These are phyloP conservation scores for Senna siamea DNA, from an alignment of 306 rosid species.

Conservation along the genomic window DNA sequence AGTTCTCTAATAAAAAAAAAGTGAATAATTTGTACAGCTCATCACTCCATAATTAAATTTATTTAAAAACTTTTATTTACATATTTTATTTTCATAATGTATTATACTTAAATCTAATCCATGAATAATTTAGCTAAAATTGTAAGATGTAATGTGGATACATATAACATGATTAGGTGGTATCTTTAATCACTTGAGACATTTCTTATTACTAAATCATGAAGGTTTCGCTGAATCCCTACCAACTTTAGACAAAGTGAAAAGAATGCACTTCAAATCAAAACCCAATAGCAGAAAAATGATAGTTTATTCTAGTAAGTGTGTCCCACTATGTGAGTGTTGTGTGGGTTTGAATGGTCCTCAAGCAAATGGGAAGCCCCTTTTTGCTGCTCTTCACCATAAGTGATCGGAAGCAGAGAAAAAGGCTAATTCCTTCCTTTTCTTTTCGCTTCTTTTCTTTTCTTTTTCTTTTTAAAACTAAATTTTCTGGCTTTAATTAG, in stretches of 20 bases:
- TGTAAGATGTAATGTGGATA: neutral
- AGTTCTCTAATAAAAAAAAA: too few species aligned
- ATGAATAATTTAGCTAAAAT: neutral
- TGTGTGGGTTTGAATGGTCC: constrained; percentile 45
- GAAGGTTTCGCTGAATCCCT: constrained; percentile 61
- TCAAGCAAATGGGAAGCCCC: constrained; percentile 34
- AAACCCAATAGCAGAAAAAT: constrained; percentile 38
- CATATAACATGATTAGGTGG: constrained; percentile 43
- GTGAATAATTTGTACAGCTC: too few species aligned
- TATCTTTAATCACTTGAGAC: constrained; percentile 44
- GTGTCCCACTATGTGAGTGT: constrained; percentile 35
- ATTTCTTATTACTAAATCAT: constrained; percentile 59
- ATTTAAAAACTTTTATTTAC: too few species aligned
- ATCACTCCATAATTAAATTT: too few species aligned
- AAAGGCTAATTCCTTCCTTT: constrained; percentile 25
- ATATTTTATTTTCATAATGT: too few species aligned
- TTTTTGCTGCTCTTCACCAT: constrained; percentile 10
- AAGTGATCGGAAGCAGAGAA: constrained; percentile 31
- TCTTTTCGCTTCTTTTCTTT: constrained; percentile 3
- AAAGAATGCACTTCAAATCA: constrained; percentile 50
- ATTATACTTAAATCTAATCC: too few species aligned
- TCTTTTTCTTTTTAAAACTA: neutral
- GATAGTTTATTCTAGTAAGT: constrained; percentile 33
- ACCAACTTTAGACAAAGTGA: constrained; percentile 54
- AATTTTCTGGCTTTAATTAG: constrained; percentile 38